Conservation (phyloP, 1,284 basidiomycete genomes). For the Apiotrichum akiyoshidainum region DNA sequence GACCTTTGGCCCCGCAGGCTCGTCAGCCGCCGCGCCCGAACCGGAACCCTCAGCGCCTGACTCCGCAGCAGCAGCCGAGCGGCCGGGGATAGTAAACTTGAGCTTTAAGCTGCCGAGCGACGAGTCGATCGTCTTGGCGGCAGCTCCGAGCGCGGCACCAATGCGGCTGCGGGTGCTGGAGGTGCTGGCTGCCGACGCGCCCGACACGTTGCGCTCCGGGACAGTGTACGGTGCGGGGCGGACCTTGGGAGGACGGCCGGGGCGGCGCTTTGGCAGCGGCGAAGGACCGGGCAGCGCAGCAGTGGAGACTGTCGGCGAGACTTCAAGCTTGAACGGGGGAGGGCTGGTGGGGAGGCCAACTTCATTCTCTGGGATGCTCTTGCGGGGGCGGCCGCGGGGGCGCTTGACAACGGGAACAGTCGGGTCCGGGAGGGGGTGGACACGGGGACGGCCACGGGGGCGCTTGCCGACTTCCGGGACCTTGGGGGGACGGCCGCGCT, state of each 20-base stretch:
- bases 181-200: not conserved
- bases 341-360: not conserved
- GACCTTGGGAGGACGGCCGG: not conserved
- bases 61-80: not conserved
- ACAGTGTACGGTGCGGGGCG: conserved; percentile 1
- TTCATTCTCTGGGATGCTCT: not conserved
- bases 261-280: not conserved
- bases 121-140: too few species aligned
- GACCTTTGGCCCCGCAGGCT: not conserved
- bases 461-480: conserved; percentile 2
- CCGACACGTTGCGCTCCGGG: not conserved
- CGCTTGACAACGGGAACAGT: conserved; percentile 2
- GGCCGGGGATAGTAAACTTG: not conserved
- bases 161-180: not conserved
- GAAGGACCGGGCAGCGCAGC: not conserved
- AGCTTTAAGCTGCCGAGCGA: not conserved
- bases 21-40: not conserved
- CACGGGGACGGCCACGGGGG: conserved; percentile 17
- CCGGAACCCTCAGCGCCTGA: not conserved
- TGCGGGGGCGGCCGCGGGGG: conserved; percentile 13
- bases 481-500: conserved; percentile 5
- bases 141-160: not conserved
- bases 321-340: not conserved
- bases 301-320: not conserved
- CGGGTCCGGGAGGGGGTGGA: conserved; percentile 16